Conservation (phyloP, 352 stramenopile genomes). For the Phytophthora lateralis region DNA sequence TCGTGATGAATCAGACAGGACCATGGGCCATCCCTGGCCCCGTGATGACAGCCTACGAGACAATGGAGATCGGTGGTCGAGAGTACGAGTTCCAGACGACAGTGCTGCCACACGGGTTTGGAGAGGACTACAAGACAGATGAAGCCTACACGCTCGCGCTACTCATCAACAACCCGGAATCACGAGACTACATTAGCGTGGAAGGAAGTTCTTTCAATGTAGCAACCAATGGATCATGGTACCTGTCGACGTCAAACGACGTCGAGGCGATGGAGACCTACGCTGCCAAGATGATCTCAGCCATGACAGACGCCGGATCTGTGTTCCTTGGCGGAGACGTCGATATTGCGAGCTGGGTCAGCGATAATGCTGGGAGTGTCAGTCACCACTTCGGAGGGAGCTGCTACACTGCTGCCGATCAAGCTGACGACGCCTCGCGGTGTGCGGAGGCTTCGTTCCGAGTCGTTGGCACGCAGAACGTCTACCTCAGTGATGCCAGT, state of each 20-base stretch:
- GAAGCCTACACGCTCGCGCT: conserved; percentile 41
- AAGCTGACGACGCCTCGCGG: conserved; percentile 24
- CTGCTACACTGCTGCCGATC: conserved; percentile 45
- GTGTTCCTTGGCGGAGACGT: conserved; percentile 27
- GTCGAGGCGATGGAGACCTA: conserved; percentile 39
- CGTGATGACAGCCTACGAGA: conserved; percentile 55
- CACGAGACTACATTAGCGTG: conserved; percentile 35
- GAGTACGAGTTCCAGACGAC: conserved; percentile 52
- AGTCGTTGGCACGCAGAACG: conserved; percentile 45
- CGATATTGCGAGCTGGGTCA: conserved; percentile 40
- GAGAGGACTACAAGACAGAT: conserved; percentile 25
- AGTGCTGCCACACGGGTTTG: conserved; percentile 39
- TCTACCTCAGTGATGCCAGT: conserved; percentile 48
- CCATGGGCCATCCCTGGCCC: conserved; percentile 42
- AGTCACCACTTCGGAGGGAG: conserved; percentile 54
- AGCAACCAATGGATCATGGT: conserved; percentile 36
- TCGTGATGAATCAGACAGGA: conserved; percentile 38
- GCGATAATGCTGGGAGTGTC: conserved; percentile 24
- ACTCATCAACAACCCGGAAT: conserved; percentile 49
- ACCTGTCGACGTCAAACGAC: conserved; percentile 42
- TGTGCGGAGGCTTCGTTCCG: conserved; percentile 31
- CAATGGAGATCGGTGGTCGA: conserved; percentile 31
- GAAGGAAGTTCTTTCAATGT: conserved; percentile 34
- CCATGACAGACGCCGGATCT: conserved; percentile 33
- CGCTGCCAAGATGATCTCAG: conserved; percentile 36